These are phyloP conservation scores for Domatiomyces globalis DNA, from an alignment of 2,329 filamentous ascomycete species.

Conservation along the genomic window DNA sequence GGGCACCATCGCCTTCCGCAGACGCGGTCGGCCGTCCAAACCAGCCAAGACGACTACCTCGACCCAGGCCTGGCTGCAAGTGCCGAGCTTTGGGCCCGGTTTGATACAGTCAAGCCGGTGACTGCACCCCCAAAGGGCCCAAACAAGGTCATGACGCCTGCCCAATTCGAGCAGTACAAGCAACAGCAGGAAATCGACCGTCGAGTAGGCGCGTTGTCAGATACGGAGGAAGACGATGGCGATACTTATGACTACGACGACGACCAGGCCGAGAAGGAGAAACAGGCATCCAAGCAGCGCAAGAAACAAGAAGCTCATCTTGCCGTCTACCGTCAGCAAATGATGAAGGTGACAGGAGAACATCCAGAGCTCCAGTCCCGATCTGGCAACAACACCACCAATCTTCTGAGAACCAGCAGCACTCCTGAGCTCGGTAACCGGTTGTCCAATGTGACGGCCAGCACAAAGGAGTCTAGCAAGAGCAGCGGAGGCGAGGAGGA, in stretches of 20 bases:
- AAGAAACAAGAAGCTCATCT: slow-evolving; percentile 83
- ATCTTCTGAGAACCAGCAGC: slow-evolving; percentile 5
- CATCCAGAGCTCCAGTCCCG: slow-evolving; percentile 43
- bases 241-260: slow-evolving; percentile 59
- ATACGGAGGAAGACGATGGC: slow-evolving; percentile 42
- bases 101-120: slow-evolving; percentile 26
- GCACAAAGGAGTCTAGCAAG: slow-evolving; percentile 25
- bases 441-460: slow-evolving; percentile 22
- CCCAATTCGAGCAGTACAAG: slow-evolving; percentile 69
- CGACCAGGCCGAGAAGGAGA: slow-evolving; percentile 63
- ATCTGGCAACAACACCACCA: slow-evolving; percentile 6
- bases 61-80: slow-evolving; percentile 28
- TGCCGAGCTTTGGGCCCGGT: slow-evolving; percentile 33
- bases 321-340: slow-evolving; percentile 78
- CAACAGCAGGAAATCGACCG: slow-evolving; percentile 54
- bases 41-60: slow-evolving; percentile 9
- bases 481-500: slow-evolving; percentile 40
- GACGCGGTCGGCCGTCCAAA: no score
- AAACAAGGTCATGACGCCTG: slow-evolving; percentile 79
- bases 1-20: neutral
- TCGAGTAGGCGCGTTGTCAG: slow-evolving; percentile 36
- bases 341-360: slow-evolving; percentile 91
- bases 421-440: slow-evolving; percentile 21
- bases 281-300: slow-evolving; percentile 58
- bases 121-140: slow-evolving; percentile 19